Base-by-base conservation (phyloP, 2,329 filamentous ascomycete species). In the Monosporascus sp. region DNA sequence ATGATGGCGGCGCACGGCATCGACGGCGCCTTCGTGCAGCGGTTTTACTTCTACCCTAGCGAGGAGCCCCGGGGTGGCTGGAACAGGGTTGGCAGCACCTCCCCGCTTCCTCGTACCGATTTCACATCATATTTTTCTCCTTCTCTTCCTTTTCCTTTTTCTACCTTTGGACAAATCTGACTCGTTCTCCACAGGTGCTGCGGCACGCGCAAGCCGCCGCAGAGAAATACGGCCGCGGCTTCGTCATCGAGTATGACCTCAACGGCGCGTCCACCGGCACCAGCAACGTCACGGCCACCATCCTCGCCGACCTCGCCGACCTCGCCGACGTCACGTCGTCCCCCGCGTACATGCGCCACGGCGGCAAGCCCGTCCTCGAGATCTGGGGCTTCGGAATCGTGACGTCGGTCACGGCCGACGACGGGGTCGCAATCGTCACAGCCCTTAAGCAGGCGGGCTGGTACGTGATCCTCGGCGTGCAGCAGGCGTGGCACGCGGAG, bases 401-500 rank as follows among this genome's bases (percentile, higher is more conserved):
- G 9, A 56, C 48, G 2, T 49, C 52, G 19, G 60, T 65, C 8
- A 63, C 55, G 7, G 54, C 47, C 9, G 57, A 63, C 24, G 62
- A 65, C 43, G 61, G 58, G 17, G 26, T 60, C 17, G 58, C 57
- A 3, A 61, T 65, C 52, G 55, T 63, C 9, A 61, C 55, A 16
- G 57, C 61, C 7, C 59, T 64, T 3, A 63, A 64, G 49, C 51
- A 54, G 14, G 61, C 62, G 2, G 62, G 62, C 7, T 61, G 53
- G 50, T 63, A 64, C 26, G 60, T 64, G 35, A 62, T 63, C 41
- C 58, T 64, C 7, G 62, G 62, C 7, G 61, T 63, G 17, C 61
- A 62, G 47, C 61, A 63, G 52, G 60, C 61, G 5, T 64, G 62
- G 62, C 62, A 62, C n/a, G 61, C 62, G 3, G 61, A 63, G 48